Base-by-base conservation (phyloP, 75 land plant species). In the Adiantum capillusveneris region DNA sequence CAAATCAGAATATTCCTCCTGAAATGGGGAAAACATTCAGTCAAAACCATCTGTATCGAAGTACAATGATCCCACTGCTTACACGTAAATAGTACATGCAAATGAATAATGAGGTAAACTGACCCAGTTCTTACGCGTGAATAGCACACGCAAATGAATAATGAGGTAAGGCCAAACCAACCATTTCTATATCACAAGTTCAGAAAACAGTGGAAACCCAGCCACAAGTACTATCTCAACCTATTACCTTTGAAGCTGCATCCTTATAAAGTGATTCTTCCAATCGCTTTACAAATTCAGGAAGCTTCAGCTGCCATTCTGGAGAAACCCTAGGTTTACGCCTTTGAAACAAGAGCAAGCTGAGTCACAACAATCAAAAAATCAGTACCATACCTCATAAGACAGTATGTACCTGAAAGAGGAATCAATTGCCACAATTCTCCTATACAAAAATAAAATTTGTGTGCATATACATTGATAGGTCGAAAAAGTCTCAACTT, bases 1-100 rank as follows among this genome's bases (percentile, higher is more conserved):
- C 48, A 65, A 25, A 49, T 88, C 79, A 60, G 74, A 52, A 65
- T 88, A 88, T 25, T 88, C 86, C 61, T 88, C 94, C 94, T 88
- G 65, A 3, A 48, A 17, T n/a, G n/a, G n/a, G n/a, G n/a, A n/a
- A n/a, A n/a, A n/a, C n/a, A n/a, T n/a, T n/a, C n/a, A n/a, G n/a
- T n/a, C n/a, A n/a, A n/a, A n/a, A n/a, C n/a, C n/a, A n/a, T n/a
- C n/a, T n/a, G n/a, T n/a, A n/a, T n/a, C n/a, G n/a, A n/a, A n/a
- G n/a, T n/a, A n/a, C n/a, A n/a, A n/a, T n/a, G n/a, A n/a, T n/a
- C n/a, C n/a, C n/a, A n/a, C n/a, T n/a, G n/a, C n/a, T n/a, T n/a
- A n/a, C 43, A 52, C 20, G 25, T 9, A 60, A 37, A 12, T 2
- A 48, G 51, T 19, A 5, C 51, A 48, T 16, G 18, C 5, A 12